These are phyloP conservation scores for Rhodotorula graminis DNA, from an alignment of 768 basidiomycete genomes.

Conservation along the genomic window DNA sequence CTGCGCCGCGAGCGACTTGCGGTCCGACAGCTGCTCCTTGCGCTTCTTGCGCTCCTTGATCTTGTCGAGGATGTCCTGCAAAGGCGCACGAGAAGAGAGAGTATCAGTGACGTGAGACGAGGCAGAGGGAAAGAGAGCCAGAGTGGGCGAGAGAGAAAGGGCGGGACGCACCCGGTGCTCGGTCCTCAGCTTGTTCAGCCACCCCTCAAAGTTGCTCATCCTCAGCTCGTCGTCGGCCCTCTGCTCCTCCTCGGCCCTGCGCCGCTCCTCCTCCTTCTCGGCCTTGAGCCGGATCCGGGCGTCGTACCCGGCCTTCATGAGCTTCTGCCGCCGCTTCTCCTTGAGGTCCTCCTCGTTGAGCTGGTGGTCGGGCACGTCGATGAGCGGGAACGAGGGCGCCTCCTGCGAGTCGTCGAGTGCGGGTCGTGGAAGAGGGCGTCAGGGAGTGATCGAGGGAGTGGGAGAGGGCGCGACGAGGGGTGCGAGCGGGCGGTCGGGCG, in stretches of 20 bases:
- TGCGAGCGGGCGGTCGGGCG: conserved; percentile 47
- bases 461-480: not conserved
- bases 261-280: conserved; percentile 81
- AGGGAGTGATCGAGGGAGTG: too few relatives aligned
- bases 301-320: conserved; percentile 89
- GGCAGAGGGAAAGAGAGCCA: not conserved
- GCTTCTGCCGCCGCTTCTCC: conserved; percentile 88
- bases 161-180: conserved; percentile 68
- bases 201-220: conserved; percentile 62
- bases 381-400: conserved; percentile 72
- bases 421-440: not conserved
- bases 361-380: conserved; percentile 86
- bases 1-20: conserved; percentile 92
- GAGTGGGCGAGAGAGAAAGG: not conserved
- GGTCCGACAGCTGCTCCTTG: conserved; percentile 65
- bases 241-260: conserved; percentile 53
- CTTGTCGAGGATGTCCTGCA: conserved; percentile 67
- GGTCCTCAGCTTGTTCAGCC: conserved; percentile 65
- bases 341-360: conserved; percentile 83
- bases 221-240: conserved; percentile 70
- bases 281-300: conserved; percentile 74
- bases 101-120: too few relatives aligned
- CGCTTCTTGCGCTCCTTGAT: conserved; percentile 71
- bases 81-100: too few relatives aligned
- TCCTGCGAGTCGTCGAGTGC: conserved; percentile 55